These are phyloP conservation scores for Lasiosphaeris hirsuta DNA, from an alignment of 495 filamentous ascomycete species.

Conservation along the genomic window DNA sequence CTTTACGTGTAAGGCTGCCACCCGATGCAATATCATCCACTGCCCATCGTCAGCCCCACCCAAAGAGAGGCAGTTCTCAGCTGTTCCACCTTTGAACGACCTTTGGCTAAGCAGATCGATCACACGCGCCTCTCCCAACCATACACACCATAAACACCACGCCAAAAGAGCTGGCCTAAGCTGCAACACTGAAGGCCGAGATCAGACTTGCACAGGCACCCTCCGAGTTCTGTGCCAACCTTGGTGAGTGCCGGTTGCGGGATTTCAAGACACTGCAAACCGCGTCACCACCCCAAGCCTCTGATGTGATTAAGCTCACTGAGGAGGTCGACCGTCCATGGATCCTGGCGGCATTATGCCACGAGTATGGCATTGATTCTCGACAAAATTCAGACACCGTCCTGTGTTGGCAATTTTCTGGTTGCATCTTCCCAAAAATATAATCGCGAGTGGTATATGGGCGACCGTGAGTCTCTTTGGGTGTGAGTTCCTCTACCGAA, in stretches of 20 bases:
- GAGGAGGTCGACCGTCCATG: constrained; percentile 11
- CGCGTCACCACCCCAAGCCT: background rate
- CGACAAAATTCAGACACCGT: constrained; percentile 38
- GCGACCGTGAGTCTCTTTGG: constrained; percentile 34
- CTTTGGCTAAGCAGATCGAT: too few relatives aligned
- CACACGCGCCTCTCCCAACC: too few relatives aligned
- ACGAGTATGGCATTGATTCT: constrained; percentile 37
- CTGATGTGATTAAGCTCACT: constrained; percentile 6
- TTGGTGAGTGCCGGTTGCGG: constrained; percentile 27
- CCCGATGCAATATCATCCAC: too few relatives aligned
- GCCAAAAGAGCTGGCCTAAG: background rate
- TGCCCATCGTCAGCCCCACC: too few relatives aligned
- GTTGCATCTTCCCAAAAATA: constrained; percentile 40
- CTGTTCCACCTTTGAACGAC: too few relatives aligned
- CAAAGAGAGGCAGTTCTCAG: too few relatives aligned
- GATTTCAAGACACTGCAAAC: constrained; percentile 20
- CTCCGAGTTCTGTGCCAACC: constrained; percentile 38
- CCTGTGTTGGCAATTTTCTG: constrained; percentile 37
- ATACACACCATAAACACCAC: too few relatives aligned
- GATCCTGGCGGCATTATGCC: constrained; percentile 31
- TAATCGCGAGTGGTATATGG: constrained; percentile 44
- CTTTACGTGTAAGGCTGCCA: too few relatives aligned
- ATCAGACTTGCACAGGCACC: constrained; percentile 40
- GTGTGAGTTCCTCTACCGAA: constrained; percentile 11
- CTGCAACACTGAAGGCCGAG: constrained; percentile 36